These are phyloP conservation scores for Blastobotrys illinoisensis DNA, from an alignment of 1,139 yeast species.

Conservation along the genomic window DNA sequence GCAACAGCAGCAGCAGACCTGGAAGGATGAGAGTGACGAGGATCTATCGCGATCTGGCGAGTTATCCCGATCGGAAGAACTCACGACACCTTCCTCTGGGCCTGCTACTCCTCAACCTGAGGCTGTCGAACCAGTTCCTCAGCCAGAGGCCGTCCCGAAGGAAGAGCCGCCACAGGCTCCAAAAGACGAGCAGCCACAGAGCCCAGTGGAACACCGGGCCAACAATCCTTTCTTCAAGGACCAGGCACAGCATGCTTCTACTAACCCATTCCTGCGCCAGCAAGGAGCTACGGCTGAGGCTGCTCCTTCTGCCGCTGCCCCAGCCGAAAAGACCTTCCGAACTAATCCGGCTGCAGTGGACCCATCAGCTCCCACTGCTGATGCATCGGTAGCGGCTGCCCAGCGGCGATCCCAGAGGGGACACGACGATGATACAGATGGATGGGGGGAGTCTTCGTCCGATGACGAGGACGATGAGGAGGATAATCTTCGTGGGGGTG, in stretches of 20 bases:
- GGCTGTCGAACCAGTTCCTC: constrained; percentile 12
- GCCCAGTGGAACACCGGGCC: constrained; percentile 5
- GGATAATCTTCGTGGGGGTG: constrained; percentile 40
- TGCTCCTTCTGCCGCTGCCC: constrained; percentile 15
- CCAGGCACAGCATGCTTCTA: constrained; percentile 10
- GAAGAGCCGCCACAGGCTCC: neutral
- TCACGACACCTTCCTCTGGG: constrained; percentile 5
- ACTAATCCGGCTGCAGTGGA: constrained; percentile 23
- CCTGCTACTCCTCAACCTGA: constrained; percentile 10
- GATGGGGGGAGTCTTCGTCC: constrained; percentile 45
- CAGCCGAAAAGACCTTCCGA: constrained; percentile 26
- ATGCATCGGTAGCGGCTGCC: constrained; percentile 47
- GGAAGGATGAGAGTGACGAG: constrained; percentile 6
- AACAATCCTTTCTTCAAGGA: constrained; percentile 16
- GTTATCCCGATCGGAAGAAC: constrained; percentile 2
- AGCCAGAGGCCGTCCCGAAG: neutral
- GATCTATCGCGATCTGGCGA: neutral
- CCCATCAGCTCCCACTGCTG: constrained; percentile 30
- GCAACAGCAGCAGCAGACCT: constrained; percentile 2
- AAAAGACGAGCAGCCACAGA: neutral
- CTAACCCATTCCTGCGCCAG: constrained; percentile 20
- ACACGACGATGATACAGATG: constrained; percentile 39
- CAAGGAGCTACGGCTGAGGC: constrained; percentile 1
- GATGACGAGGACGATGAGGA: constrained; percentile 50
- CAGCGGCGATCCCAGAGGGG: constrained; percentile 55